A percentile compares a stretch with the other conserved stretches of the same genome.
Evolutionary conservation across 1,284 basidiomycete genomes (phyloP).

Genomic region (Heterobasidion annosum): DNA sequence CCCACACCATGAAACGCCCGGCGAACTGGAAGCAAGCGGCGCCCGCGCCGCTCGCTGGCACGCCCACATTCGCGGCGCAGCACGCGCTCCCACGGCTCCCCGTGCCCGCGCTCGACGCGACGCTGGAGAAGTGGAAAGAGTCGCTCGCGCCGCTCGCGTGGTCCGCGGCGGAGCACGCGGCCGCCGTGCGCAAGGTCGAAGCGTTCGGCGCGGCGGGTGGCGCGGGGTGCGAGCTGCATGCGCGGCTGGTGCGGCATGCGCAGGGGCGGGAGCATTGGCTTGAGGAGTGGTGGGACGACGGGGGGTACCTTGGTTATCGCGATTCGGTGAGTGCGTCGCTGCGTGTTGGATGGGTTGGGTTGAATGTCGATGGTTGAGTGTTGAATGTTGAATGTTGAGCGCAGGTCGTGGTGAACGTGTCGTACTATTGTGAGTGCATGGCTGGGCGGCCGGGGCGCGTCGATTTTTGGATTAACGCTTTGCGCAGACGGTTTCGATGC

Average conservation of each 20-base stretch:
- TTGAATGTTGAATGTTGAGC: neutral
- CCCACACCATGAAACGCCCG: slow-evolving; percentile 12
- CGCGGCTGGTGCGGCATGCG: slow-evolving; percentile 39
- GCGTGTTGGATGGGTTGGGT: neutral
- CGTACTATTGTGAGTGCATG: slow-evolving; percentile 62
- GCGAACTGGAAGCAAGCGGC: slow-evolving; percentile 34
- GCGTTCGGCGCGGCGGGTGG: slow-evolving; percentile 35
- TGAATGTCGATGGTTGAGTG: no score
- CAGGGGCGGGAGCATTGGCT: slow-evolving; percentile 59
- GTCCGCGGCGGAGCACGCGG: slow-evolving; percentile 44
- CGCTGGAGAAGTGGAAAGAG: slow-evolving; percentile 50
- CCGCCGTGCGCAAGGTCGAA: slow-evolving; percentile 50
- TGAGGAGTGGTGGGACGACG: slow-evolving; percentile 79
- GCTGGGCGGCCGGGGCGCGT: neutral
- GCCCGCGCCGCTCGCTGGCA: slow-evolving; percentile 26
- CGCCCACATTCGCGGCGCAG: slow-evolving; percentile 29
- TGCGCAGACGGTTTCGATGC: slow-evolving; percentile 64
- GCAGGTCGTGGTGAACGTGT: slow-evolving; percentile 74
- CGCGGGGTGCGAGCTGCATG: slow-evolving; percentile 48
- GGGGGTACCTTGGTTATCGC: slow-evolving; percentile 61
- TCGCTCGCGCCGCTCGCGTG: slow-evolving; percentile 59
- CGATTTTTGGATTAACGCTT: neutral
- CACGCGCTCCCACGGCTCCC: slow-evolving; percentile 50
- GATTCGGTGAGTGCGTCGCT: slow-evolving; percentile 49
- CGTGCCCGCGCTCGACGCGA: slow-evolving; percentile 49